Evolutionary conservation across 2,329 filamentous ascomycete species (phyloP), one percentile per base, ranked within the genome.

Genomic region (Cercospora canescens): DNA sequence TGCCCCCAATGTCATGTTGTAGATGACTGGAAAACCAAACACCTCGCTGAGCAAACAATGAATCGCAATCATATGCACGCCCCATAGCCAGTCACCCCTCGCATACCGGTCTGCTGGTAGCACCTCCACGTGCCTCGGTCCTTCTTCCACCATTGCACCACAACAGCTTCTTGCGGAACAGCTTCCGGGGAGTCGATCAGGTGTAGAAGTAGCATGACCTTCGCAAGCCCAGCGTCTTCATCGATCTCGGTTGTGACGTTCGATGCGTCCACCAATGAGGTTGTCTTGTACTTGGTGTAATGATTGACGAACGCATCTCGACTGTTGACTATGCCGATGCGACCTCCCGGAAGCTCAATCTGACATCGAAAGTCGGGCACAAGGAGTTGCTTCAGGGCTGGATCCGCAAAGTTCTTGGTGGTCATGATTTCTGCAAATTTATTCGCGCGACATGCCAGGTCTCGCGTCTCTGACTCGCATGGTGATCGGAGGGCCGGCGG

Each of bases 41-140:
- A 8, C 45, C 24, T 50, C n/a, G 52, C 52, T 56, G n/a, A 21
- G 35, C 30, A 56, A 34, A 7, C 4, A 32, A 14, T 16, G 24
- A 9, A 24, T 32, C 35, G 16, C 52, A 56, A 24, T 61, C 63
- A 65, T 7, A 32, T 62, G 39, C 62, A 62, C 48, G 65, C 48
- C 24, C 59, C 18, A 60, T 63, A 57, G 39, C 54, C 63, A n/a
- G 26, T 39, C n/a, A 61, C 52, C 4, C 67, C 67, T 59, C 67
- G 57, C 56, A 67, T 63, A 18, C 62, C 63, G 48, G 32, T 64
- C 56, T 67, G 67, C 56, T 65, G 41, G 35, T 60, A 69, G 60
- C 67, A 69, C 21, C 41, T 65, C 67, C 67, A 69, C 7, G 11
- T 12, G 6, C 56, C 67, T 12, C 30, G 35, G n/a, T 69, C 67